Evolutionary conservation across 768 basidiomycete genomes (phyloP), one percentile per base, ranked within the genome.

Genomic region (Boletus tomentosulus): DNA sequence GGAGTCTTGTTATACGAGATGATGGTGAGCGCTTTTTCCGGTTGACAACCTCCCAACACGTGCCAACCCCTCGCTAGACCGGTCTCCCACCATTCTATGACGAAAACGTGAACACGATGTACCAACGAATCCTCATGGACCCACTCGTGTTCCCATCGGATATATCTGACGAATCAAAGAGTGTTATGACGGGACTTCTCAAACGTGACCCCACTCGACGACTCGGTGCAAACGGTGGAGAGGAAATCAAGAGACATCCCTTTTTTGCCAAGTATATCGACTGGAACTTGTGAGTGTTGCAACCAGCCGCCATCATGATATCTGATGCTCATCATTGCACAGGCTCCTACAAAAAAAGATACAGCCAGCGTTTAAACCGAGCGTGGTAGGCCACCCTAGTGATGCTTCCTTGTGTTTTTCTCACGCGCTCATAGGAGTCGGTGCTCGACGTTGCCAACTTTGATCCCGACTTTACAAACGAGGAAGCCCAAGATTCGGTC

Each of bases 1-100:
- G n/a, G n/a, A n/a, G n/a, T n/a, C n/a, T n/a, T n/a, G n/a, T n/a
- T 98, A 42, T 98, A 92, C 65, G 96, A 99, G 74, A 96, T 98
- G 89, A 91, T 92, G 89, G 89, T 86, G 51, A 46, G 57, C 38
- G 7, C 6, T 11, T 50, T 51, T n/a, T 13, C 33, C 34, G 13
- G 8, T 30, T 15, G 30, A 53, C 19, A 34, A 31, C 24, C 27
- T 56, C 33, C 42, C n/a, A 13, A 48, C 44, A 52, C 46, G 13
- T 62, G 24, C 30, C 62, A 34, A 57, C 16, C 27, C 6, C 37
- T 37, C 19, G 0, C 31, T 65, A 97, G 84, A 92, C 96, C 6
- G 96, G 96, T 34, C 82, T 99, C 15, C 97, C 96, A 11, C 96
- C 96, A 3, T 98, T 97, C 80, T 99, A 98, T 70, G 95, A 98